Base-by-base conservation (phyloP, 768 basidiomycete species). In the Asterophora lycoperdoides region DNA sequence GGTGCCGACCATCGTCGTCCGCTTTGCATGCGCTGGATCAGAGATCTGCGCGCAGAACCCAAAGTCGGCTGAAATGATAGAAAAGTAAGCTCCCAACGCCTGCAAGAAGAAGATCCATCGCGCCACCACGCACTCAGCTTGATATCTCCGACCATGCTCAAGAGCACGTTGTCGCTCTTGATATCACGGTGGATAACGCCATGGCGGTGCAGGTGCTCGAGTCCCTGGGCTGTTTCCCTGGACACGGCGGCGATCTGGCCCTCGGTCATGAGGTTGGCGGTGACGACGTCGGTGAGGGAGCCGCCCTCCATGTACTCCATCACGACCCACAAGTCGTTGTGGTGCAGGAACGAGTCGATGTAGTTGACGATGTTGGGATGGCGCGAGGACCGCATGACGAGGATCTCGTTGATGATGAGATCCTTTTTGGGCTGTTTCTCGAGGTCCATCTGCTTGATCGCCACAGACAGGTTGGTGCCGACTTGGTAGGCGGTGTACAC, bases 261-360 rank as follows among this genome's bases (percentile, higher is more conserved):
- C 66, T 98, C 96, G 0, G 89, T 93, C 93, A 99, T 98, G 60
- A 96, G 69, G 66, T 94, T 93, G 43, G 86, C 89, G 14, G 91
- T 93, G 58, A 93, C 93, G 53, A 98, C 93, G 63, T 98, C 95
- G 4, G 95, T 99, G 37, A 97, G 72, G 26, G 83, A 86, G 29
- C 92, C 90, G 34, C 94, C 94, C 69, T 97, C 94, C 95, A 98
- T 98, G 69, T 94, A 97, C 71, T 97, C 96, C 96, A 99, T 98
- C 48, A 98, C 93, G 33, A 99, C 93, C 96, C 96, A 98, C 3
- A 99, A 76, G 62, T 98, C 96, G 65, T 95, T 96, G 77, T 91
- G 93, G 75, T 95, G 82, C 35, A 98, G 69, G 80, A 97, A 99
- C 2, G 93, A 95, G 65, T 99, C 96, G 62, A 97, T 97, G 71